Base-by-base conservation (phyloP, 208 protist species). In the Kentomonas sorsogonicus region DNA sequence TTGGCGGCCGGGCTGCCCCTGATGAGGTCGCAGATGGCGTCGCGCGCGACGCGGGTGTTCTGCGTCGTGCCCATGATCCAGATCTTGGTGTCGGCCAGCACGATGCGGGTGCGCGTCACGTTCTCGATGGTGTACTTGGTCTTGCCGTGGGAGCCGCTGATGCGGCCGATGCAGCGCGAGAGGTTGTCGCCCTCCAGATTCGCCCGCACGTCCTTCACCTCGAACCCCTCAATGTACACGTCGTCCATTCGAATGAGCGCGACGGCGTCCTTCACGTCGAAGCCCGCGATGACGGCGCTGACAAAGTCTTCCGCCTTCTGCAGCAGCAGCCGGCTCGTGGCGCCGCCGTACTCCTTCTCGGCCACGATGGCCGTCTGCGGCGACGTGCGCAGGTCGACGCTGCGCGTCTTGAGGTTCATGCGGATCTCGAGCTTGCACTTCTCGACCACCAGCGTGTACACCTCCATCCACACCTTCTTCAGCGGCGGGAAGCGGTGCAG, bases 101-200 rank as follows among this genome's bases (percentile, higher is more conserved):
- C 98, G 58, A 99, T 98, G 29, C 99, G 83, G 13, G 98, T 99
- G 29, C 96, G 91, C 7, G 98, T 99, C 1, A 98, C 86, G 68
- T 99, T 99, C 74, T 99, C 98, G 60, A 99, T 99, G 10, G 98
- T 98, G 74, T 97, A 99, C 83, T 99, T 99, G 1, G 97, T 99
- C 76, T 98, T 98, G 25, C 99, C 99, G 53, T 98, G 97, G 29
- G 97, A 98, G 38, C 99, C 99, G 38, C 97, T 98, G 58, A 99
- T 97, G 63, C 99, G 96, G 43, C 98, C 99, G 68, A 99, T 99
- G 60, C 98, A 98, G 34, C 99, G 92, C 3, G 92, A 93, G 2
- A 97, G 72, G 59, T 96, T 93, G 61, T 97, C 93, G 27, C 93
- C 93, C 25, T 93, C 71, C 44, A 97, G 60, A 55, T 91, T 94